Base-by-base conservation (phyloP, 495 filamentous ascomycete species). In the Tuber microsphaerosporum region DNA sequence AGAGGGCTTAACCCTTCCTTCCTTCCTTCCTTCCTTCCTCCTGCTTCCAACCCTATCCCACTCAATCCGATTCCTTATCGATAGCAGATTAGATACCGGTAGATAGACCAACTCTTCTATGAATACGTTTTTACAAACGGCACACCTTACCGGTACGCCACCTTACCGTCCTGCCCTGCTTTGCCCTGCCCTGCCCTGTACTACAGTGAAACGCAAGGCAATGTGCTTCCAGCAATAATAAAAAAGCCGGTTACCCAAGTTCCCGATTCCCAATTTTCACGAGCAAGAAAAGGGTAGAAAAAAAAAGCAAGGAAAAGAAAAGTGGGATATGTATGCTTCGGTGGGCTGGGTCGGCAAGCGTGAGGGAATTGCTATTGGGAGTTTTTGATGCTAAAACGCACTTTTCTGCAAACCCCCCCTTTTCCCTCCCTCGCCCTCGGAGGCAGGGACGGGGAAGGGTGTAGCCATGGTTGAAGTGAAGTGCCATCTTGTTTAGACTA, bases 351-450 rank as follows among this genome's bases (percentile, higher is more conserved):
- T 65, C 56, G 56, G 56, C n/a, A 17, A 65, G 56, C 56, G 16
- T 65, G 56, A 65, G 56, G 56, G 56, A 65, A 65, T 65, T 65
- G 56, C 56, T 65, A 65, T 65, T 65, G 56, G 56, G 56, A 65
- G 56, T 31, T 65, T 65, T 65, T 16, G 56, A 65, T 31, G 56
- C n/a, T 12, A 65, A 65, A 31, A 65, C 56, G 56, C 56, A 65
- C 56, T 65, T 31, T 17, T 31, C 26, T 5, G 31, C 56, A 65
- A 31, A n/a, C 51, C n/a, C 56, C 26, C 51, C 56, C 56, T 2
- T 1, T 31, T 31, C 56, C 56, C 46, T 56, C 10, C 48, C 48
- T n/a, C 3, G 16, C 26, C n/a, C 56, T 10, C 56, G n/a, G 56
- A 31, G 56, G 56, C 9, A 56, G 56, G n/a, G n/a, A 65, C 12